Evolutionary conservation across 345 rosid species (phyloP), one percentile per base, ranked within the genome.

Genomic region (Odontarrhena argentea): DNA sequence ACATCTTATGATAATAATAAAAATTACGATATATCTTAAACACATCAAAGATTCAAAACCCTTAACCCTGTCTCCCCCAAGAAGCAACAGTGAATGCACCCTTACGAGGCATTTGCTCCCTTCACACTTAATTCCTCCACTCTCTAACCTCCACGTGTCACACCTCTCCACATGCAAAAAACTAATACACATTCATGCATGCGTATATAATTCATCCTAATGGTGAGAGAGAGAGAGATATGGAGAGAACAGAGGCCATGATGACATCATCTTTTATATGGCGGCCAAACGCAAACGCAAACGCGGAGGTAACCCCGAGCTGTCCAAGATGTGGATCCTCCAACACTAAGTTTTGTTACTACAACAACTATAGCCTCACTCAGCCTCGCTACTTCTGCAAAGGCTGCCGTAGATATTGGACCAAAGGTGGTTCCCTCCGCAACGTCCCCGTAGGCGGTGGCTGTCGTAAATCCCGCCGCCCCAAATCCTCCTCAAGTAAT

Each of bases 301-400:
- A 53, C 68, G 63, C 63, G n/a, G 78, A 68, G 60, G 68, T 74
- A 55, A 67, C 69, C 5, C 78, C 74, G 2, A 74, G 78, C 25
- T 74, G 78, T 62, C 78, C 74, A 47, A 48, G 78, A 45, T 74
- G 78, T 74, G 78, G 78, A 61, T 74, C 78, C 0, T 74, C 69
- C 40, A 74, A 68, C 48, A 74, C 78, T 24, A 74, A 74, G 74
- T 74, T 74, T 35, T 74, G 78, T 62, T 74, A 74, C 45, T 74
- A 74, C 74, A 74, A 74, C 65, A 74, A 74, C 65, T 74, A 74
- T 55, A 74, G 78, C 60, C 69, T 74, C 15, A 68, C 78, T 61
- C 78, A 74, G 25, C 78, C 78, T 36, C 78, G 78, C 3, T 74
- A 74, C 74, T 68, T 74, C 54, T 74, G 78, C 69, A 74, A 74